Evolutionary conservation across 495 filamentous ascomycete genomes (phyloP), one percentile per base, ranked within the genome.

Genomic region (Lentithecium fluviatile): DNA sequence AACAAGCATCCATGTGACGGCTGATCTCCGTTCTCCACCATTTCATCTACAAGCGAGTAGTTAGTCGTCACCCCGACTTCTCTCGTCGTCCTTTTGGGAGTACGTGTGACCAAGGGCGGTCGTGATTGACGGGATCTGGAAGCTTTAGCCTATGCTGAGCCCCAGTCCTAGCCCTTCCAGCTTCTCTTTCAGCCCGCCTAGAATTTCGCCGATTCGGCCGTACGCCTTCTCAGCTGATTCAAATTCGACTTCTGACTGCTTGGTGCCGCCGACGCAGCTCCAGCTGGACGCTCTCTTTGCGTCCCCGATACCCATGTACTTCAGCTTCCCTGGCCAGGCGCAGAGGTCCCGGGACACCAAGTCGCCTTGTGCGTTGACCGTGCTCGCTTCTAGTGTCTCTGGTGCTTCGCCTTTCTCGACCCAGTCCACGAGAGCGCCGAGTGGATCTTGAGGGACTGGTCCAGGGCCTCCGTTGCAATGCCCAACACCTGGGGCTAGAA

Each of bases 341-440:
- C 62, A 65, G 2, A 65, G 25, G 6, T 60, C 62, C 21, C 56
- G 24, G 4, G 50, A 60, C 21, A 65, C 48, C 40, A 56, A 20
- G 5, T 65, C 62, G 6, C 50, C 60, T 10, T 60, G 17, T 34
- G 1, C 46, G 36, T 67, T 43, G 5, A 29, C 45, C 2, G 42
- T 60, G 11, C 52, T 45, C 2, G 65, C 65, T 15, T 58, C 46
- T 34, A 66, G 38, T 17, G 64, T 70, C 43, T 74, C 71, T 13
- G 77, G 76, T n/a, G 63, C 60, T 19, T 69, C 48, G 6, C 62
- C 74, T 11, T 71, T 58, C 62, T 78, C 77, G 2, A 80, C 77
- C 77, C 76, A 80, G 8, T 63, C 59, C 0, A 77, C 74, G 6
- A 80, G 56, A 13, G 68, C 68, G 2, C 60, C 65, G 17, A 75